Evolutionary conservation across 768 basidiomycete genomes (phyloP), one percentile per base, ranked within the genome.

Genomic region (Amanita inopinata): DNA sequence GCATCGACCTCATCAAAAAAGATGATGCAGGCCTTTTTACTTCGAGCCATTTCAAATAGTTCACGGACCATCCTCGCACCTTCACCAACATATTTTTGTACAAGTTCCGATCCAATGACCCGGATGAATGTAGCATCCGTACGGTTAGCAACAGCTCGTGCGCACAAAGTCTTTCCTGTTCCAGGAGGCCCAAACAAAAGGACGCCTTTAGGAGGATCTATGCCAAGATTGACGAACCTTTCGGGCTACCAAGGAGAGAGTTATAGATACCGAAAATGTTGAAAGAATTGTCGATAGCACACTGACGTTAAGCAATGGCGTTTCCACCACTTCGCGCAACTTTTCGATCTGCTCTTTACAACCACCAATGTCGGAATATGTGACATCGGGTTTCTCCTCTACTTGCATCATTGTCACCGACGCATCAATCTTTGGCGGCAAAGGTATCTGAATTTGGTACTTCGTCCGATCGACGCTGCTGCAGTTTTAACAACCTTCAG

Each of bases 331-430:
- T 65, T 99, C 96, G 32, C 94, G 75, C 33, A 99, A 73, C 66
- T 98, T 98, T 71, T 99, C 96, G 50, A 98, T 98, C 62, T 98
- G 96, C 58, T 98, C 96, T 65, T 98, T 98, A 65, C 96, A 98
- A 3, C 96, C 96, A 48, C 96, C 96, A 43, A 99, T 76, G 56
- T 98, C 96, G 2, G 91, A 92, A 59, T 98, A 98, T 2, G 94
- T 97, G 28, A 97, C 91, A 53, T 96, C 92, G 0, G 94, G 93
- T 60, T 96, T 93, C 66, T 97, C 94, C 60, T 97, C 94, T 15
- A 97, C 94, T 63, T 94, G 90, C 96, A 99, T 99, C 94, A 98
- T 97, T 9, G 96, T 98, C 1, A 99, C 96, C 0, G 92, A 94
- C 3, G 96, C 90, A 59, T 99, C 96, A 51, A 99, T 99, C 69